Evolutionary conservation across 2,329 filamentous ascomycete species (phyloP).

Genomic region (Ilyonectria robusta): DNA sequence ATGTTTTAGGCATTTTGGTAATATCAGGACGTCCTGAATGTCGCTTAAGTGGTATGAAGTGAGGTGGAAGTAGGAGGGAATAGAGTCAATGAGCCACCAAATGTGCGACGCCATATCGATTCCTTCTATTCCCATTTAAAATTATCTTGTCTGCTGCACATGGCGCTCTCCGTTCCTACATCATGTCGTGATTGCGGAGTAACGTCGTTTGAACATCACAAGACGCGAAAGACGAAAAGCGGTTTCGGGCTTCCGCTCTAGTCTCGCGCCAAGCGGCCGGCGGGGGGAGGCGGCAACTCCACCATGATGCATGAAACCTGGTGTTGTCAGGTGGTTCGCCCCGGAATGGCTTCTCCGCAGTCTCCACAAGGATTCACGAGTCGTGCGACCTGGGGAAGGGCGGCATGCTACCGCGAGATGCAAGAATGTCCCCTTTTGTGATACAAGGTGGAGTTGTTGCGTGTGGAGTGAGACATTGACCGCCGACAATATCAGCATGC

Average conservation of each 20-base stretch:
- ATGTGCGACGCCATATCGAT: neutral
- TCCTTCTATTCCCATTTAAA: neutral
- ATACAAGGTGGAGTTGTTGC: neutral
- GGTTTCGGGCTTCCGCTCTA: constrained; percentile 2
- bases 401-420: constrained; percentile 15
- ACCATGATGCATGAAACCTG: constrained; percentile 4
- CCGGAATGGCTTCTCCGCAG: constrained; percentile 23
- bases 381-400: constrained; percentile 24
- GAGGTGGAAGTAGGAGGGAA: neutral
- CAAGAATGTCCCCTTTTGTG: neutral
- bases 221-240: neutral
- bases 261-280: neutral
- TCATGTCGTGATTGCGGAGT: constrained; percentile 6
- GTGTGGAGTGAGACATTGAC: constrained; percentile 12
- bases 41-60: neutral
- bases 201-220: constrained; percentile 2
- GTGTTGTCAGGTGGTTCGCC: neutral
- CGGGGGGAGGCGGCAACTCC: constrained; percentile 36
- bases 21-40: neutral
- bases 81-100: neutral
- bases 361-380: neutral
- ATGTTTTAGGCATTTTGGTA: constrained; percentile 52
- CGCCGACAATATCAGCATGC: constrained; percentile 21
- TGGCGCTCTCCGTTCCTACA: neutral
- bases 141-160: neutral